Evolutionary conservation across 768 basidiomycete genomes (phyloP), one percentile per base, ranked within the genome.

Genomic region (Floccularia luteovirens): DNA sequence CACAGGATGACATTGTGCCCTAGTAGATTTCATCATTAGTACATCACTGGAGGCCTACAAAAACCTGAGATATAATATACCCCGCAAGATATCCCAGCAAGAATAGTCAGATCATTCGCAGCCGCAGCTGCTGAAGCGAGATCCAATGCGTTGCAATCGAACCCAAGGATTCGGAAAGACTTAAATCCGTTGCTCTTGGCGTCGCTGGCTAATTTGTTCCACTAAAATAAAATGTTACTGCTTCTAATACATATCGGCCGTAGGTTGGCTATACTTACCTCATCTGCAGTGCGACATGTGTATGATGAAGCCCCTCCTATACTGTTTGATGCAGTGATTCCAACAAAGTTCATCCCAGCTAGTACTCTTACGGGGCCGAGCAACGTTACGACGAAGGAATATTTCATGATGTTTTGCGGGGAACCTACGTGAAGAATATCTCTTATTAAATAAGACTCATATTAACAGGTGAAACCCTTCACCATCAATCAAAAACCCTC

Each of bases 41-140:
- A n/a, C n/a, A n/a, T n/a, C n/a, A n/a, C n/a, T n/a, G n/a, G n/a
- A n/a, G 28, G 16, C 7, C 3, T 19, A 28, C 5, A 38, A 32
- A 31, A 13, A 44, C 52, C 37, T 40, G 64, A 61, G 30, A 50
- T 27, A 33, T 59, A 47, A 40, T 47, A 64, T 8, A n/a, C n/a
- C n/a, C n/a, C n/a, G n/a, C n/a, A n/a, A n/a, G n/a, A n/a, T n/a
- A 62, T 63, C 1, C 63, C 65, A 22, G 61, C 63, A 28, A 67
- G 33, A 22, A 65, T 49, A 21, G 50, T 44, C 19, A 67, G 38
- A 5, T 57, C 59, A 12, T 47, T 50, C 2, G 54, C 42, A 1
- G 57, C 54, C 16, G 62, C 60, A 2, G 65, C 62, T 21, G 56
- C 46, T 4, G 65, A 64, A 14, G 63, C 63, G 17, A 51, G 28